A percentile compares a stretch with the other conserved stretches of the same genome.
phyloP scores from a whole-genome alignment of 768 basidiomycete genomes.

The Agrocybe praecox region DNA sequence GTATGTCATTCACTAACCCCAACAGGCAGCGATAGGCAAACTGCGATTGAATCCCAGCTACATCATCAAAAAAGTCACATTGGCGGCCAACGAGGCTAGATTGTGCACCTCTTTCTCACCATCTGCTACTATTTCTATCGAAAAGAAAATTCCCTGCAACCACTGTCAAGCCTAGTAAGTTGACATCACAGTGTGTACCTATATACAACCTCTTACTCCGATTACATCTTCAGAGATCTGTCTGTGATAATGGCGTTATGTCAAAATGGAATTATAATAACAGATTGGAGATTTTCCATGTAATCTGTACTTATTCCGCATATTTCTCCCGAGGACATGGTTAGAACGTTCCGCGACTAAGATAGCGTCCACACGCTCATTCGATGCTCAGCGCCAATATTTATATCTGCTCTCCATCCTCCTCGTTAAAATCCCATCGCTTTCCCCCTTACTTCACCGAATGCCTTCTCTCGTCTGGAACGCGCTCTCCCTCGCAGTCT shows the following conservation, averaged over 20 bases:
- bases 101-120: no score
- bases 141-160: no score
- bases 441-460: not conserved
- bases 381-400: not conserved
- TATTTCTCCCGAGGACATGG: not conserved
- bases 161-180: no score
- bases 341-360: not conserved
- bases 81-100: no score
- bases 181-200: no score
- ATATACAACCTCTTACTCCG: no score
- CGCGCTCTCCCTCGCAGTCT: not conserved
- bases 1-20: no score
- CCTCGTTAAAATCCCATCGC: not conserved
- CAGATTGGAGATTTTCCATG: not conserved
- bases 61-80: no score
- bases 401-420: not conserved
- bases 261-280: not conserved
- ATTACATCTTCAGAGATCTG: no score
- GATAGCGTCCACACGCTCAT: not conserved
- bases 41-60: no score
- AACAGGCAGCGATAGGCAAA: no score
- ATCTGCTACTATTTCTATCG: no score
- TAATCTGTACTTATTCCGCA: not conserved
- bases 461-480: not conserved
- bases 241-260: not conserved